phyloP scores from a whole-genome alignment of 371 early-diverging fungal species.

The Circinella minor region DNA sequence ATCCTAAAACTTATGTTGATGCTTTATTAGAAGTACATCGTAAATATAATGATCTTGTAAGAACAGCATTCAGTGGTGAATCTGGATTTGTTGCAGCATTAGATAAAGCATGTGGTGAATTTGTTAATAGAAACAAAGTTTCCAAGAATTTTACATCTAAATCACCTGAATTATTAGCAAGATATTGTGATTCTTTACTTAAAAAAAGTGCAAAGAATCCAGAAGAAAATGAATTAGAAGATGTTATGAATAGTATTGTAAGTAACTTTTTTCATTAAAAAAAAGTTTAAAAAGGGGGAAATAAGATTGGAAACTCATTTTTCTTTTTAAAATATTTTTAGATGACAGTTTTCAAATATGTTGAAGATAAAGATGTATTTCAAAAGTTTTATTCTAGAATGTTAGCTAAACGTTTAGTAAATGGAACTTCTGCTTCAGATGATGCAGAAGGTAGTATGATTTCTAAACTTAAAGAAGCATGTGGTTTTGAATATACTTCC shows the following conservation, averaged over 20 bases:
- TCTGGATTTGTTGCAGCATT: constrained; percentile 92
- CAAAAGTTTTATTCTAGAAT: constrained; percentile 84
- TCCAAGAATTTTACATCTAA: constrained; percentile 74
- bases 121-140: constrained; percentile 87
- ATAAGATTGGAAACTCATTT: background rate
- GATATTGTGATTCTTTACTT: constrained; percentile 83
- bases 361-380: constrained; percentile 91
- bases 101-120: constrained; percentile 92
- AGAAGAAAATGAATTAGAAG: constrained; percentile 88
- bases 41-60: constrained; percentile 78
- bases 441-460: constrained; percentile 80
- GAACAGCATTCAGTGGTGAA: constrained; percentile 79
- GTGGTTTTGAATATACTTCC: constrained; percentile 89
- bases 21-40: constrained; percentile 81
- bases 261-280: constrained; percentile 21
- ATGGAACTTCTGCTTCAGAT: constrained; percentile 70
- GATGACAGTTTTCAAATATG: constrained; percentile 84
- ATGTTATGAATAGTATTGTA: constrained; percentile 83
- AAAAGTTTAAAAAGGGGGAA: background rate
- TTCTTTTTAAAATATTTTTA: constrained; percentile 11
- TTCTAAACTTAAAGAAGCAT: constrained; percentile 72
- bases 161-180: constrained; percentile 84
- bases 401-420: constrained; percentile 82
- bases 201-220: constrained; percentile 83
- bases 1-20: constrained; percentile 86